Evolutionary conservation across 768 basidiomycete species (phyloP).

Genomic region (Pleurotus salmoneostramineus): DNA sequence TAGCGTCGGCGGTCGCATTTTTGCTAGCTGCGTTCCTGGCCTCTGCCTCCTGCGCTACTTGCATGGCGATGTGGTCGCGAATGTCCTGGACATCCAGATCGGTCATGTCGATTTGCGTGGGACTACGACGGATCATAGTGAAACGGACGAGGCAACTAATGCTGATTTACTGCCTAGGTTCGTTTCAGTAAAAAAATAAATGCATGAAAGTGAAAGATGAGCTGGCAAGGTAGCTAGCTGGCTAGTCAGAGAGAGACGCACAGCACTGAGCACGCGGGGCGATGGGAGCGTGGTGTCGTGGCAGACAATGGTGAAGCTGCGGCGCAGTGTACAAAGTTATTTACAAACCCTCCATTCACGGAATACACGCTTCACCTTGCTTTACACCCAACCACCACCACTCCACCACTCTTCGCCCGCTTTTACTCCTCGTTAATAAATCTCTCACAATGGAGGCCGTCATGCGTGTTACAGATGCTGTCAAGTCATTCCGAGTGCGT

Average conservation of each 20-base stretch:
- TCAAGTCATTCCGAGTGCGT: slow-evolving; percentile 38
- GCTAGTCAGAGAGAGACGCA: neutral
- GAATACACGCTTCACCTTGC: slow-evolving; percentile 12
- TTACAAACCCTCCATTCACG: slow-evolving; percentile 1
- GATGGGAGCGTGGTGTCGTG: neutral
- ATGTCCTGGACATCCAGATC: slow-evolving; percentile 80
- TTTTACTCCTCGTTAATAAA: neutral
- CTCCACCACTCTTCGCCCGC: neutral
- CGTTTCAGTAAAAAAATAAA: slow-evolving; percentile 15
- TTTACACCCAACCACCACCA: slow-evolving; percentile 8
- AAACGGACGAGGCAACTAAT: slow-evolving; percentile 6
- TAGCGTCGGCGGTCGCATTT: no score
- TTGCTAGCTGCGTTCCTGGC: neutral
- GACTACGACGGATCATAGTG: slow-evolving; percentile 70
- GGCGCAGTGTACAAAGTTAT: slow-evolving; percentile 7
- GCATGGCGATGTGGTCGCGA: slow-evolving; percentile 52
- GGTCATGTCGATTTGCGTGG: slow-evolving; percentile 73
- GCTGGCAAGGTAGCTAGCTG: neutral
- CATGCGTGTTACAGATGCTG: slow-evolving; percentile 59
- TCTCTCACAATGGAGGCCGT: slow-evolving; percentile 55
- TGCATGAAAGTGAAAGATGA: slow-evolving; percentile 13
- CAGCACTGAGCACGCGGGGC: slow-evolving; percentile 2
- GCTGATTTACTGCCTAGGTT: neutral
- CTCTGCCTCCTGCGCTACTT: slow-evolving; percentile 31
- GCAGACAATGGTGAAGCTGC: slow-evolving; percentile 16